A percentile compares a stretch with the other conserved stretches of the same genome.
Evolutionary conservation across 1,139 yeast species (phyloP).

Genomic region (Taphrina flavorubra): DNA sequence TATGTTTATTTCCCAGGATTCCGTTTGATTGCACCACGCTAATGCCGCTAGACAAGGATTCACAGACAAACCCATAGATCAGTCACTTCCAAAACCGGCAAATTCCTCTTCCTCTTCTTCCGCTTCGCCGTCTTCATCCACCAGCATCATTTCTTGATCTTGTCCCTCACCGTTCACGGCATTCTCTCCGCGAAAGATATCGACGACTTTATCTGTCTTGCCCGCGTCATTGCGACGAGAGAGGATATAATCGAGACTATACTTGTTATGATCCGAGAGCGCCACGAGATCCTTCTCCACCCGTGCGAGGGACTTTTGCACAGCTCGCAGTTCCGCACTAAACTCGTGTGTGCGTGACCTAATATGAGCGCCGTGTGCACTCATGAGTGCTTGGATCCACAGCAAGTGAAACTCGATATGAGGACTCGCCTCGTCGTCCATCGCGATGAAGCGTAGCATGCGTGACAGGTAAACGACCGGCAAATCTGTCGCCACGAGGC

Average conservation of each 20-base stretch:
- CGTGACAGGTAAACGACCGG: slow-evolving; percentile 79
- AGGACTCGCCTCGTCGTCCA: slow-evolving; percentile 71
- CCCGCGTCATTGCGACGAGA: slow-evolving; percentile 32
- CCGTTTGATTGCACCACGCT: too few relatives aligned
- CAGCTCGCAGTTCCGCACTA: slow-evolving; percentile 64
- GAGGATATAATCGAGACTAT: slow-evolving; percentile 57
- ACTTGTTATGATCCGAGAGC: slow-evolving; percentile 63
- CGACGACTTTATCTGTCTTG: background rate
- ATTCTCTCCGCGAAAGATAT: background rate
- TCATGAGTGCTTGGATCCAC: slow-evolving; percentile 75
- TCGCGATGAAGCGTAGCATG: slow-evolving; percentile 73
- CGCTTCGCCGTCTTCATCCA: slow-evolving; percentile 5
- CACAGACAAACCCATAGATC: background rate
- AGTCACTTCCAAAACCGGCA: slow-evolving; percentile 10
- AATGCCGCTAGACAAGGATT: too few relatives aligned
- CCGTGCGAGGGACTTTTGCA: slow-evolving; percentile 67
- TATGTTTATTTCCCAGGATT: background rate
- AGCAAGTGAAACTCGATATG: slow-evolving; percentile 83
- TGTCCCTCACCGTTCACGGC: background rate
- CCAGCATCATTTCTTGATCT: slow-evolving; percentile 1
- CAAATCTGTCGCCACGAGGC: slow-evolving; percentile 66
- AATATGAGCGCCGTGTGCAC: slow-evolving; percentile 79
- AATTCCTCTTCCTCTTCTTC: slow-evolving; percentile 26
- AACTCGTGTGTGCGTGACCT: slow-evolving; percentile 67
- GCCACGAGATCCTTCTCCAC: slow-evolving; percentile 74